Evolutionary conservation across 352 stramenopile species (phyloP).

Genomic region (Phytophthora hibernalis): DNA sequence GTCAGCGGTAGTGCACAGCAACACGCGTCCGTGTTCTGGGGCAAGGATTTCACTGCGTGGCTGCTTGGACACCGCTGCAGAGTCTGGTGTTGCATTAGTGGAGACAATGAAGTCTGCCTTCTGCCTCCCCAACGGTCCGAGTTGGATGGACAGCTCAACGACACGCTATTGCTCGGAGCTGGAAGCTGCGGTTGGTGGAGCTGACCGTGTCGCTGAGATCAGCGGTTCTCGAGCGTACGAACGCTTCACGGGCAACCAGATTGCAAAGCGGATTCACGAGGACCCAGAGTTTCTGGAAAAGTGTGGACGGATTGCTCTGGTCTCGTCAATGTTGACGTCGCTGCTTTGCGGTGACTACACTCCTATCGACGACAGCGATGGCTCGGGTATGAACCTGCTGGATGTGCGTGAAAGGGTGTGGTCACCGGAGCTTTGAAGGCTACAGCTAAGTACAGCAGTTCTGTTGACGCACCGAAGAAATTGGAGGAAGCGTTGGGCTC

Average conservation of each 20-base stretch:
- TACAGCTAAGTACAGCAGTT: conserved; percentile 37
- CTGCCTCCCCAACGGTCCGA: conserved; percentile 66
- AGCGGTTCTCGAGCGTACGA: conserved; percentile 83
- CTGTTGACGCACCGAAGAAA: conserved; percentile 23
- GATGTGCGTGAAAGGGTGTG: conserved; percentile 67
- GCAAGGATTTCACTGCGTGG: conserved; percentile 47
- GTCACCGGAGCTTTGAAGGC: conserved; percentile 59
- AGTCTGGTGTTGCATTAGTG: conserved; percentile 16
- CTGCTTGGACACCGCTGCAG: conserved; percentile 40
- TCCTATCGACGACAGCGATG: conserved; percentile 81
- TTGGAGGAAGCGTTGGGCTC: conserved; percentile 44
- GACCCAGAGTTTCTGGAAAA: conserved; percentile 52
- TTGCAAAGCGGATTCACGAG: conserved; percentile 62
- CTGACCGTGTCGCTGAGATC: conserved; percentile 65
- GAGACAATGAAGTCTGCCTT: conserved; percentile 51
- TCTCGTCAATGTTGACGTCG: conserved; percentile 82
- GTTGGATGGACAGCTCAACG: conserved; percentile 90
- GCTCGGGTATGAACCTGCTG: conserved; percentile 87
- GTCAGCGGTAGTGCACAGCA: conserved; percentile 86
- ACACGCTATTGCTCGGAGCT: conserved; percentile 58
- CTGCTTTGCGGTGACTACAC: conserved; percentile 70
- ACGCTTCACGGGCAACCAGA: conserved; percentile 87
- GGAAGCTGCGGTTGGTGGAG: conserved; percentile 65
- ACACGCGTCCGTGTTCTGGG: conserved; percentile 85
- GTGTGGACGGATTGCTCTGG: conserved; percentile 57